Evolutionary conservation across 2,329 filamentous ascomycete species (phyloP), one percentile per base, ranked within the genome.

Genomic region (Clarireedia paspali): DNA sequence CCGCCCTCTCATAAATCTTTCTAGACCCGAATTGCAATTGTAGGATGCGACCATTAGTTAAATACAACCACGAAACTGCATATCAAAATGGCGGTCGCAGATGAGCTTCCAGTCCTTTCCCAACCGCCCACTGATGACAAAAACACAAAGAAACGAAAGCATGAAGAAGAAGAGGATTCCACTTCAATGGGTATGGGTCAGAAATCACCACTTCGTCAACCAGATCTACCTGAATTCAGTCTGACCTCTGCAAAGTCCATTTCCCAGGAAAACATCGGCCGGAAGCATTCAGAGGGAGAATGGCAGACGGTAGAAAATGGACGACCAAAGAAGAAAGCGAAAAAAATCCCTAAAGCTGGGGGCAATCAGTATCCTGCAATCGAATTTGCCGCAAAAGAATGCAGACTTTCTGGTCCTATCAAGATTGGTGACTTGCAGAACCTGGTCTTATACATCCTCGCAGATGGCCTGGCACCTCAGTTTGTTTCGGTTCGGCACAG

Each of bases 401-500:
- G 79, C 17, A 79, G 81, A 62, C 73, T 88, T 6, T 78, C 83
- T 63, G 75, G 77, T 59, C 82, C 81, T 70, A 79, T 87, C 68
- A 80, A 81, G 59, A 74, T 87, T 47, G 78, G 77, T 58, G 80
- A 84, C 59, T 69, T 88, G 52, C 83, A 85, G 64, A 81, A 80
- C 59, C 72, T 88, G 45, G 75, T 85, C 26, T 74, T 85, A 10
- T 88, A 87, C 69, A 77, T 88, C 57, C 81, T 86, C 57, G 82
- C 84, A 59, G 83, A 88, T 66, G 84, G 83, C 12, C 67, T 77
- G 1, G 77, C 80, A 2, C 84, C 84, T 14, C 80, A 84, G 63
- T 88, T 84, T 81, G 76, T 87, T 46, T 77, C 79, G 46, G 77
- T 87, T 49, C 75, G 75, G 57, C 79, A 87, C 64, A 77, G 84